phyloP scores from a whole-genome alignment of 148 eudicot genomes.

The Vaccinium corymbosum region DNA sequence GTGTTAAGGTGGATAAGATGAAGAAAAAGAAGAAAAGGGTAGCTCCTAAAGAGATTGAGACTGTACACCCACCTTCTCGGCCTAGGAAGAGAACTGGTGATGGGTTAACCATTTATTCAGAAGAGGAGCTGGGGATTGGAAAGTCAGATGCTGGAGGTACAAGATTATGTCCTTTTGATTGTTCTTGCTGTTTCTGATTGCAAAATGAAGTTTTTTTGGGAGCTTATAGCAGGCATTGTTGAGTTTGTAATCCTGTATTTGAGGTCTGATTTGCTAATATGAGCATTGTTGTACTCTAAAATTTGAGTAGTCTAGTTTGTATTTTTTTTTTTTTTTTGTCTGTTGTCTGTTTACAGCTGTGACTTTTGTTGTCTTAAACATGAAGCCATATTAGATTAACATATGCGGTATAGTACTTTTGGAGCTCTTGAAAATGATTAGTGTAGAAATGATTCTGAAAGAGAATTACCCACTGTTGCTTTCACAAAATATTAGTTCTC shows the following conservation, averaged over 20 bases:
- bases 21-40: slow-evolving; percentile 18
- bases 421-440: background rate
- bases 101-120: slow-evolving; percentile 54
- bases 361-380: background rate
- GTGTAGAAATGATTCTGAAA: background rate
- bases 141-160: slow-evolving; percentile 64
- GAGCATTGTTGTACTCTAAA: background rate
- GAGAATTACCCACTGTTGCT: background rate
- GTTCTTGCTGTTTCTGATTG: slow-evolving; percentile 71
- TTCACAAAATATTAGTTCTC: background rate
- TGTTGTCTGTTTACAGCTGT: too few relatives aligned
- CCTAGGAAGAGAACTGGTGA: slow-evolving; percentile 60
- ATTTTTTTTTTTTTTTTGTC: background rate
- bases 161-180: slow-evolving; percentile 75
- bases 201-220: background rate
- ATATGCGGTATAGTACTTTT: background rate
- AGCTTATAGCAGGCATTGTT: background rate
- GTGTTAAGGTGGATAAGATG: slow-evolving; percentile 21
- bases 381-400: background rate
- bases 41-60: slow-evolving; percentile 18
- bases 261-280: background rate
- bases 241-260: background rate
- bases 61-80: slow-evolving; percentile 19
- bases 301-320: background rate
- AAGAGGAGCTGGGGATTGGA: slow-evolving; percentile 63